Evolutionary conservation across 1,284 basidiomycete species (phyloP).

Genomic region (Coniferiporia sulphurascens): DNA sequence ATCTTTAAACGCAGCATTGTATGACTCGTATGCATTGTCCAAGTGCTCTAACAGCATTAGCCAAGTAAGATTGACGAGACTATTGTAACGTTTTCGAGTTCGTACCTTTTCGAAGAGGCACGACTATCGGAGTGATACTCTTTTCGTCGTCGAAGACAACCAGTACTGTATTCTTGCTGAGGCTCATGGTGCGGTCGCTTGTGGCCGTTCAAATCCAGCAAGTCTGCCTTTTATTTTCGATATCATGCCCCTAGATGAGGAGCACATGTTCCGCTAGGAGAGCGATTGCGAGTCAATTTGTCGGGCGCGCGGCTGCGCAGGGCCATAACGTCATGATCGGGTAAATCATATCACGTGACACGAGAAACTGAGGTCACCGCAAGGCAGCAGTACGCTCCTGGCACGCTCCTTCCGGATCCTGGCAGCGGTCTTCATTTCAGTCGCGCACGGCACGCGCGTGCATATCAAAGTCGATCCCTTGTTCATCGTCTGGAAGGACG

Average conservation of each 20-base stretch:
- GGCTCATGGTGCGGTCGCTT: not conserved
- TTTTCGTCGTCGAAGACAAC: not conserved
- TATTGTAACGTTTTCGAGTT: not conserved
- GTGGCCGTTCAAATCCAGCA: too few species aligned
- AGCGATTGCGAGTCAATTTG: not conserved
- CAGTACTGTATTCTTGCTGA: too few species aligned
- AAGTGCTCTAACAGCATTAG: not conserved
- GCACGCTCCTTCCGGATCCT: not conserved
- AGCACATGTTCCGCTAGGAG: too few species aligned
- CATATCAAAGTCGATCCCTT: not conserved
- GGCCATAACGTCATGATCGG: too few species aligned
- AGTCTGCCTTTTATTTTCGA: too few species aligned
- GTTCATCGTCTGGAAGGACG: not conserved
- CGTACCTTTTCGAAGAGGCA: slow-evolving; percentile 1
- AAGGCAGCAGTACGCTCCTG: not conserved
- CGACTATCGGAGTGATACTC: not conserved
- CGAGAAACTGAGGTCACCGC: too few species aligned
- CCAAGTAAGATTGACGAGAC: not conserved
- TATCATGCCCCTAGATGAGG: too few species aligned
- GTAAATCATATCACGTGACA: too few species aligned
- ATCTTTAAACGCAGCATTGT: slow-evolving; percentile 3
- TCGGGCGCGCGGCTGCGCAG: not conserved
- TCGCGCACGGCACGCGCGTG: slow-evolving; percentile 2
- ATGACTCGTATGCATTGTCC: slow-evolving; percentile 5
- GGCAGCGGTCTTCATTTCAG: not conserved